Evolutionary conservation across 768 basidiomycete genomes (phyloP), one percentile per base, ranked within the genome.

Genomic region (Mycena crocata): DNA sequence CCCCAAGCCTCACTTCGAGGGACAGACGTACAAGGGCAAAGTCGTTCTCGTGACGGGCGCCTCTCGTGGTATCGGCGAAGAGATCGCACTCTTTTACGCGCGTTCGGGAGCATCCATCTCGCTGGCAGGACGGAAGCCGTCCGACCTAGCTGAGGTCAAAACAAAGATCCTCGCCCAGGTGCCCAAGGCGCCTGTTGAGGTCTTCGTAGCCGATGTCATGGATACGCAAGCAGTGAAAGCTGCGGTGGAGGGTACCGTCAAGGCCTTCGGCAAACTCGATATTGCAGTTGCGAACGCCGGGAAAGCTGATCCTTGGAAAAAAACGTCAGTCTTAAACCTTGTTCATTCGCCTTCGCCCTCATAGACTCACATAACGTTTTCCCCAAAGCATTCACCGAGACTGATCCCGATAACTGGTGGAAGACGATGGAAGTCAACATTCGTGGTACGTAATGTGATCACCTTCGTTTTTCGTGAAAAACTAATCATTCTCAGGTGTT

Each of bases 221-320:
- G 62, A 73, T 37, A 57, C 57, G 12, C 62, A 68, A 30, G 52
- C 64, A 13, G 71, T 77, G 19, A 71, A 67, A 14, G 71, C 66
- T 17, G 77, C 72, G 2, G 73, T 78, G 15, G 55, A 62, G 8
- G 64, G 50, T 4, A 72, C 74, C 10, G 52, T 72, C 13, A 60
- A 61, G 13, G 68, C 58, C 0, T 80, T 76, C 44, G 78, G 75
- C 8, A 55, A 59, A 15, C 69, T 79, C 3, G 78, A 80, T 54
- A 68, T 77, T 31, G 63, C 74, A 24, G 31, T 79, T 15, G 71
- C 70, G 23, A 78, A 74, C 57, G 77, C 78, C 4, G 77, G 75
- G 5, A 66, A 60, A 40, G 64, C 64, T 9, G 64, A 66, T 48
- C 68, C 68, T 21, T 70, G 68, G 68, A 66, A 56, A n/a, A n/a